Conservation (phyloP, 2,329 filamentous ascomycete genomes). For the Penicillium sp. region DNA sequence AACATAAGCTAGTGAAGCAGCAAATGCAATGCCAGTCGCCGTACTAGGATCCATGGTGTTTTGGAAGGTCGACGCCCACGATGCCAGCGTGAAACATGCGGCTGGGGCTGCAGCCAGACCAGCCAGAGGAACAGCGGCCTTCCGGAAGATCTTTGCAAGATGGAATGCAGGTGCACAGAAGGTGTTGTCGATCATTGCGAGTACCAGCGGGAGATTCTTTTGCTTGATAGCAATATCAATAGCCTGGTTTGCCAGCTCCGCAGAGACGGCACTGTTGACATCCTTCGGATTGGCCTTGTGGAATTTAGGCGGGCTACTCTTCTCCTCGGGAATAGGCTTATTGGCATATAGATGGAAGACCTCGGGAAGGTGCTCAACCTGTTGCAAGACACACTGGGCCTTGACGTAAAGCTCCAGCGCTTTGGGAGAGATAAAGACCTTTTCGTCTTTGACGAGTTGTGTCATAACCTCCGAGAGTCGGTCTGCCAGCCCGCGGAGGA, state of each 20-base stretch:
- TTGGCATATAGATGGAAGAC: conserved; percentile 80
- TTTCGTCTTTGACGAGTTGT: conserved; percentile 70
- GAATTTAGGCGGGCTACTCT: conserved; percentile 63
- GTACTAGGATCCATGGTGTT: conserved; percentile 74
- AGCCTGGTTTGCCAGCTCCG: conserved; percentile 71
- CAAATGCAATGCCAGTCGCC: conserved; percentile 78
- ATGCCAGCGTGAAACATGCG: conserved; percentile 67
- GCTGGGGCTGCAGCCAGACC: conserved; percentile 44
- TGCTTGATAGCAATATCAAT: conserved; percentile 78
- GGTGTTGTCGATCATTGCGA: conserved; percentile 73
- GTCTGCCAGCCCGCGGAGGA: conserved; percentile 39
- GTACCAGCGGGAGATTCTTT: conserved; percentile 75
- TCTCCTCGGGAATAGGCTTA: conserved; percentile 72
- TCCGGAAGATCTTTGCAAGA: conserved; percentile 49
- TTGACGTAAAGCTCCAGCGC: conserved; percentile 75
- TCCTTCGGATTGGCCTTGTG: conserved; percentile 67
- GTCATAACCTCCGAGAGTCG: conserved; percentile 63
- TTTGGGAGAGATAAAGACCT: conserved; percentile 76
- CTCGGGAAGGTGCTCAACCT: conserved; percentile 75
- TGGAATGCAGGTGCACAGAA: conserved; percentile 50
- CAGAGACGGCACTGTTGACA: conserved; percentile 71
- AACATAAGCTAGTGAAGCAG: conserved; percentile 81
- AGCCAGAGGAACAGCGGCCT: conserved; percentile 44
- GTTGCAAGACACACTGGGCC: conserved; percentile 72
- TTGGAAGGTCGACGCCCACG: conserved; percentile 68